phyloP scores from a whole-genome alignment of 129 eudicot genomes.

The Chrysanthemum makinoi region DNA sequence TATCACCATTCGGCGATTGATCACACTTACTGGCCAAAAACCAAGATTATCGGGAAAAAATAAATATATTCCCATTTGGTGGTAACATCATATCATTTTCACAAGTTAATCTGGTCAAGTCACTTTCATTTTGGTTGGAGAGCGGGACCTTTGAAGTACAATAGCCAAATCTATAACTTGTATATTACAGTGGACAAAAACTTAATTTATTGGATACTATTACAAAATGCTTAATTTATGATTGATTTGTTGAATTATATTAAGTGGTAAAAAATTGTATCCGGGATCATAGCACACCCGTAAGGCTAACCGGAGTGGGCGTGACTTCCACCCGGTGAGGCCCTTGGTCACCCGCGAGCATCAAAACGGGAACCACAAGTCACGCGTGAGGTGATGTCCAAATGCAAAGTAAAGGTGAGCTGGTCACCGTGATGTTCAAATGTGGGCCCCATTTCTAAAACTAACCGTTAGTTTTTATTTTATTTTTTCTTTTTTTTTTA shows the following conservation, averaged over 20 bases:
- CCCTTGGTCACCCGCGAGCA: too few relatives aligned
- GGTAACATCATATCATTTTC: background rate
- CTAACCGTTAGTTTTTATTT: too few relatives aligned
- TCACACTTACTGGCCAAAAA: background rate
- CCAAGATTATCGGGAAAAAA: background rate
- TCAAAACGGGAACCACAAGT: too few relatives aligned
- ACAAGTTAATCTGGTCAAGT: background rate
- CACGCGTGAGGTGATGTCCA: too few relatives aligned
- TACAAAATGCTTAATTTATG: background rate
- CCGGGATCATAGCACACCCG: conserved; percentile 3
- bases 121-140: background rate
- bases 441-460: too few relatives aligned
- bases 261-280: background rate
- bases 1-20: background rate
- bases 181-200: background rate
- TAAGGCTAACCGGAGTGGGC: too few relatives aligned
- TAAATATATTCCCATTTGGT: background rate
- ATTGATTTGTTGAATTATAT: conserved; percentile 11
- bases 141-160: background rate
- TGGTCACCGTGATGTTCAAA: too few relatives aligned
- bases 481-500: too few relatives aligned
- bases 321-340: too few relatives aligned
- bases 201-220: background rate
- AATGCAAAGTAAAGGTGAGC: too few relatives aligned
- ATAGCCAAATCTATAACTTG: background rate